phyloP scores from a whole-genome alignment of 257 asterid genomes.

The Coffea eugenioides region DNA sequence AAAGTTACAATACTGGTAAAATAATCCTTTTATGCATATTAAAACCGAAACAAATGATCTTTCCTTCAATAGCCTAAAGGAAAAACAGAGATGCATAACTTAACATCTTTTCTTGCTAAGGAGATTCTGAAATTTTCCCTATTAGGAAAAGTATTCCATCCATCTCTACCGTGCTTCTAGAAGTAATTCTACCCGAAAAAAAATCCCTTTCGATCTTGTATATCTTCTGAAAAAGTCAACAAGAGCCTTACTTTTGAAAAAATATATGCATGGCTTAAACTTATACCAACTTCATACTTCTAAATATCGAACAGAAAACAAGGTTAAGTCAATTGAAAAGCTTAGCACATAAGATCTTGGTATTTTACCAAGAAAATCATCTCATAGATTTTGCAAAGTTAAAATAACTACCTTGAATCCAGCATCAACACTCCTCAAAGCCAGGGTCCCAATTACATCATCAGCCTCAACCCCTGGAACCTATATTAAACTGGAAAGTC shows the following conservation, averaged over 20 bases:
- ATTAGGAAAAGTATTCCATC: not conserved
- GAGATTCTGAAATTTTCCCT: not conserved
- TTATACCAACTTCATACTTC: not conserved
- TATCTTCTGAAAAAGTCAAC: no score
- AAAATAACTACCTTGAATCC: slow-evolving; percentile 67
- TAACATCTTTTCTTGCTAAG: not conserved
- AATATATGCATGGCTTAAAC: not conserved
- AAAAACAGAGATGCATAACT: no score
- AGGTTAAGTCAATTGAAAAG: not conserved
- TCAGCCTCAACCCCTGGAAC: slow-evolving; percentile 99
- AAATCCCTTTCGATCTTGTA: not conserved
- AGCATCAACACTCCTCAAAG: slow-evolving; percentile 73
- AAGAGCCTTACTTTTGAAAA: not conserved
- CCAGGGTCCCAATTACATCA: slow-evolving; percentile 97
- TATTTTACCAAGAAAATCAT: slow-evolving; percentile 2
- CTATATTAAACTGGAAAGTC: slow-evolving; percentile 43
- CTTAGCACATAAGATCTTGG: not conserved
- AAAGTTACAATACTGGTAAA: not conserved
- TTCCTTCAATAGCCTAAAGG: not conserved
- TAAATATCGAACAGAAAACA: not conserved
- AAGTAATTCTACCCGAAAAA: not conserved
- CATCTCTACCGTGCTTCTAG: not conserved
- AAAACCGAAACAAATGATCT: not conserved
- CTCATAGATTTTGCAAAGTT: not conserved
- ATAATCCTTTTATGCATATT: not conserved